These are phyloP conservation scores for Bocquillonia castaneifolia DNA, from an alignment of 441 rosid species.

Conservation along the genomic window DNA sequence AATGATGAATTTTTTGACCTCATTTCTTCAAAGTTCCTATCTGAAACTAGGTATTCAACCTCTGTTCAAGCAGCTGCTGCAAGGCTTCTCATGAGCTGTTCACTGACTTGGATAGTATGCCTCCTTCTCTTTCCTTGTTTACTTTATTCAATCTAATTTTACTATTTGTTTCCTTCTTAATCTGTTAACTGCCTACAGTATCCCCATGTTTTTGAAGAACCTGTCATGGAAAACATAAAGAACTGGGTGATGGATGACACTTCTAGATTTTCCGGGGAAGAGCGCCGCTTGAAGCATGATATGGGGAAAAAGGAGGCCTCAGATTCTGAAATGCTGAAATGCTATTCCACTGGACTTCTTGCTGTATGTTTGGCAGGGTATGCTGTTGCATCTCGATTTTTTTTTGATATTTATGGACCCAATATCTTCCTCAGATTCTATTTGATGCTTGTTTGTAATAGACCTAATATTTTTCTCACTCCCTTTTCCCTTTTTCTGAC, in stretches of 20 bases:
- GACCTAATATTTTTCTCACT: constrained; percentile 17
- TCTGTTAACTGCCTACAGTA: constrained; percentile 44
- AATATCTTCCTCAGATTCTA: background rate
- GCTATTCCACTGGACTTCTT: constrained; percentile 91
- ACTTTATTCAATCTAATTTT: background rate
- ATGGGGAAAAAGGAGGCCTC: constrained; percentile 55
- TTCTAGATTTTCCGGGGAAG: constrained; percentile 53
- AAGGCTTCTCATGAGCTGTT: constrained; percentile 77
- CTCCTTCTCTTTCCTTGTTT: background rate
- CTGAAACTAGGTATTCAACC: constrained; percentile 67
- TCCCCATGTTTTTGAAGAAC: constrained; percentile 87
- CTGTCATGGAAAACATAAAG: constrained; percentile 69
- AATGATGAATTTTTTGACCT: constrained; percentile 95
- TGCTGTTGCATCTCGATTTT: constrained; percentile 14
- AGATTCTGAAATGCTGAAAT: constrained; percentile 77
- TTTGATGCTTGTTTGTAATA: constrained; percentile 15
- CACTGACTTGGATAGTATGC: constrained; percentile 74
- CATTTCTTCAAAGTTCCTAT: constrained; percentile 77
- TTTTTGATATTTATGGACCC: background rate
- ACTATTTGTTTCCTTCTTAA: constrained; percentile 5
- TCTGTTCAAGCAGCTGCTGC: constrained; percentile 84
- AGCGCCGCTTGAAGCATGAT: constrained; percentile 38
- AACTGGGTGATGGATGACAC: constrained; percentile 86
- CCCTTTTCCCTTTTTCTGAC: background rate
- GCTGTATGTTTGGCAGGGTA: constrained; percentile 83